A percentile compares a stretch with the other conserved stretches of the same genome.
These are phyloP conservation scores for Inonotus hispidus DNA, from an alignment of 1,284 basidiomycete genomes.

Conservation along the genomic window DNA sequence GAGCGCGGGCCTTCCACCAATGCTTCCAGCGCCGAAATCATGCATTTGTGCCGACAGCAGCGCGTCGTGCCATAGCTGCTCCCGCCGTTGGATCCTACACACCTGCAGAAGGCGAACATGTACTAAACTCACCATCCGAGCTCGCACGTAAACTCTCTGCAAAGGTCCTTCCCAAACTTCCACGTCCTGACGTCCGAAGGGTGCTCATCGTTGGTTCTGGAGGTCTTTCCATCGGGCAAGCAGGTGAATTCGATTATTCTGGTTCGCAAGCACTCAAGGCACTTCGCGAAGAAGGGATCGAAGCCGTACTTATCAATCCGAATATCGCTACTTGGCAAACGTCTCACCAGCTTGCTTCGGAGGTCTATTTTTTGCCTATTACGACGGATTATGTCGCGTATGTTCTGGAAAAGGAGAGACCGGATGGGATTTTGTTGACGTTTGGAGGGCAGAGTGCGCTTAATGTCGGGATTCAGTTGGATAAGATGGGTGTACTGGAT, in stretches of 20 bases:
- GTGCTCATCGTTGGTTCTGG: conserved; percentile 97
- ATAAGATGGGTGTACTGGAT: conserved; percentile 97
- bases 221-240: conserved; percentile 96
- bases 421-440: conserved; percentile 95
- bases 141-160: conserved; percentile 88
- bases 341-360: conserved; percentile 91
- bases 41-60: conserved; percentile 5
- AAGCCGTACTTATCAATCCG: conserved; percentile 95
- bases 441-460: conserved; percentile 98
- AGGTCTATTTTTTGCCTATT: conserved; percentile 98
- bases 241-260: conserved; percentile 99
- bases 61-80: conserved; percentile 59
- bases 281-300: conserved; percentile 90
- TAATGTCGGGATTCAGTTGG: conserved; percentile 96
- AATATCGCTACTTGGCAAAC: conserved; percentile 98
- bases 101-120: conserved; percentile 70
- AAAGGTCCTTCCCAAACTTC: conserved; percentile 83
- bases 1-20: conserved; percentile 12
- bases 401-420: conserved; percentile 96
- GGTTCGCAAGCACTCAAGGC: conserved; percentile 99
- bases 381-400: conserved; percentile 98
- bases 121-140: conserved; percentile 88
- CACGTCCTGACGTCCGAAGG: conserved; percentile 87
- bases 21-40: not conserved
- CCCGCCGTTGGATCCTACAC: conserved; percentile 73